Evolutionary conservation across 1,284 basidiomycete genomes (phyloP).

Genomic region (Boletus smithii): DNA sequence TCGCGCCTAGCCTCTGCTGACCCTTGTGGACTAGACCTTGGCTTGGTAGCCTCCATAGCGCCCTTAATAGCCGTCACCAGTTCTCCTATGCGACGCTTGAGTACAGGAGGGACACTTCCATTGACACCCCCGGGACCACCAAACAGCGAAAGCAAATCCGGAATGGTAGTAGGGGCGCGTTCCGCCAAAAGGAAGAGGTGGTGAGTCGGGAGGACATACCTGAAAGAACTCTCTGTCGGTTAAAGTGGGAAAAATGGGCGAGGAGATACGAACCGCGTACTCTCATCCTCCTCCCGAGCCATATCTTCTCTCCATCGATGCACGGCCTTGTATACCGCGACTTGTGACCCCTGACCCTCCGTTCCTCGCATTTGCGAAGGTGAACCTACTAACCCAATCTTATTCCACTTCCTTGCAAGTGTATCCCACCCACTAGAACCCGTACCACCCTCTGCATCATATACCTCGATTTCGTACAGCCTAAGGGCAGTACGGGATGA

Average conservation of each 20-base stretch:
- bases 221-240: constrained; percentile 28
- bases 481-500: constrained; percentile 74
- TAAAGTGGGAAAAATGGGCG: constrained; percentile 1
- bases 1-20: background rate
- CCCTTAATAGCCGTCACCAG: constrained; percentile 58
- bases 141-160: constrained; percentile 54
- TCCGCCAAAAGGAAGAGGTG: constrained; percentile 69
- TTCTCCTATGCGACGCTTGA: constrained; percentile 58
- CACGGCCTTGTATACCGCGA: constrained; percentile 67
- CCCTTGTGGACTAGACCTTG: background rate
- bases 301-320: constrained; percentile 85
- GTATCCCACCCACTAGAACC: constrained; percentile 75
- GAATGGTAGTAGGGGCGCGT: constrained; percentile 58
- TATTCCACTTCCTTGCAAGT: constrained; percentile 79
- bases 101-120: constrained; percentile 52
- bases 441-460: constrained; percentile 62
- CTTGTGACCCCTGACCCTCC: constrained; percentile 71
- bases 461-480: constrained; percentile 63
- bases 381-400: constrained; percentile 46
- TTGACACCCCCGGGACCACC: constrained; percentile 25
- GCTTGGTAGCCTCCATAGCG: constrained; percentile 33
- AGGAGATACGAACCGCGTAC: constrained; percentile 56
- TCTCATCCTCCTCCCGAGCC: constrained; percentile 87
- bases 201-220: constrained; percentile 74
- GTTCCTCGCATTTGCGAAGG: constrained; percentile 39